Evolutionary conservation across 306 rosid genomes (phyloP), one percentile per base, ranked within the genome.

Genomic region (Aeschynomene evenia): DNA sequence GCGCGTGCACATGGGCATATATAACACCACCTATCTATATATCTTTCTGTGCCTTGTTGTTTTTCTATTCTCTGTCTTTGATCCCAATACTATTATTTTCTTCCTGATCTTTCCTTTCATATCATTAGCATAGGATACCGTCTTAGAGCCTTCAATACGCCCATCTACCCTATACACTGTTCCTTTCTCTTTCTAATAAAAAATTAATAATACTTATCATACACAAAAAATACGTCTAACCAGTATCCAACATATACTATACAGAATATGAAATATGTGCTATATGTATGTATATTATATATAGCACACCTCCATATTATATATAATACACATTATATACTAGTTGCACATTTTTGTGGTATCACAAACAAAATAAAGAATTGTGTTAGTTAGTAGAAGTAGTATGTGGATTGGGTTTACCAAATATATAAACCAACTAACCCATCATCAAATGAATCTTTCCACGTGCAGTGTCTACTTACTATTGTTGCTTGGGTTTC

Each of bases 81-180:
- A 16, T 46, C 15, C 5, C n/a, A 0, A n/a, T n/a, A n/a, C n/a
- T n/a, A 3, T 45, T n/a, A n/a, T 9, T 45, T 45, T 0, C 7
- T 45, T n/a, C 2, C 9, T n/a, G 18, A 45, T 45, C 18, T n/a
- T 45, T n/a, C 19, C 19, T 49, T 18, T 40, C 28, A 23, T 46
- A 59, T 50, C 15, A 78, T 49, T 73, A 68, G 85, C 96, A 86
- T 90, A 76, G 91, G 96, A 90, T 90, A 74, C 96, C 91, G 23
- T 55, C 49, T 45, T 65, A 59, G 84, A 77, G 82, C 72, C 78
- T 82, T 87, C 29, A 82, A 72, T 84, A 81, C 62, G 73, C 79
- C 66, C 72, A 85, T 50, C 90, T 73, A 75, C 87, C 81, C 36
- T 48, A 48, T 15, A n/a, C 68, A 45, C 23, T 7, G 23, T 49